Evolutionary conservation across 192 early-diverging fungal genomes (phyloP).

Genomic region (Chytriomyces confervae): DNA sequence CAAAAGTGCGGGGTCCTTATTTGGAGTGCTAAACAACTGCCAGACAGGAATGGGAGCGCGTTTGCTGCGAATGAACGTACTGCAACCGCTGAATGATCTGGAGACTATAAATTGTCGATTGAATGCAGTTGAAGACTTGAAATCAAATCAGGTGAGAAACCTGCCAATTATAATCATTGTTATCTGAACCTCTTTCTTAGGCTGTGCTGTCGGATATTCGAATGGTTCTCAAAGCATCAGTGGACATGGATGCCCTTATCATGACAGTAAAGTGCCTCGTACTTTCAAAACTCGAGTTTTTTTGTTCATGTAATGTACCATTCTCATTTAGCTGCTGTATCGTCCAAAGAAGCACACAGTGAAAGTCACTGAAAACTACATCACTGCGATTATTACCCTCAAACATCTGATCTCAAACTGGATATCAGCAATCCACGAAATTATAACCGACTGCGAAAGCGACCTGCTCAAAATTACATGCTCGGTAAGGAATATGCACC

Average conservation of each 20-base stretch:
- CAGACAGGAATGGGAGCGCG: slow-evolving; percentile 73
- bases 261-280: neutral
- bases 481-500: neutral
- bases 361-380: slow-evolving; percentile 65
- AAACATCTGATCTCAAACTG: slow-evolving; percentile 67
- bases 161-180: neutral
- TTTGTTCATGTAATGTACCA: slow-evolving; percentile 33
- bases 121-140: slow-evolving; percentile 62
- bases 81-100: slow-evolving; percentile 68
- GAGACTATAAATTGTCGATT: slow-evolving; percentile 60
- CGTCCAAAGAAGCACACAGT: slow-evolving; percentile 52
- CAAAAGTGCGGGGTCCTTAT: slow-evolving; percentile 58
- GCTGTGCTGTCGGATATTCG: neutral
- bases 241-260: slow-evolving; percentile 29
- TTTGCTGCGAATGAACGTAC: slow-evolving; percentile 74
- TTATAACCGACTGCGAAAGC: slow-evolving; percentile 43
- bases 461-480: slow-evolving; percentile 54
- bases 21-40: slow-evolving; percentile 61
- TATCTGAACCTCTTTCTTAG: neutral
- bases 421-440: slow-evolving; percentile 48
- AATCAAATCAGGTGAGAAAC: slow-evolving; percentile 11
- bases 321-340: slow-evolving; percentile 19
- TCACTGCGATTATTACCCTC: slow-evolving; percentile 71
- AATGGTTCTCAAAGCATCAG: slow-evolving; percentile 12
- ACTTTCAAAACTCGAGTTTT: slow-evolving; percentile 15